Conservation (phyloP, 2,329 filamentous ascomycete genomes). For the Apiospora koreana region DNA sequence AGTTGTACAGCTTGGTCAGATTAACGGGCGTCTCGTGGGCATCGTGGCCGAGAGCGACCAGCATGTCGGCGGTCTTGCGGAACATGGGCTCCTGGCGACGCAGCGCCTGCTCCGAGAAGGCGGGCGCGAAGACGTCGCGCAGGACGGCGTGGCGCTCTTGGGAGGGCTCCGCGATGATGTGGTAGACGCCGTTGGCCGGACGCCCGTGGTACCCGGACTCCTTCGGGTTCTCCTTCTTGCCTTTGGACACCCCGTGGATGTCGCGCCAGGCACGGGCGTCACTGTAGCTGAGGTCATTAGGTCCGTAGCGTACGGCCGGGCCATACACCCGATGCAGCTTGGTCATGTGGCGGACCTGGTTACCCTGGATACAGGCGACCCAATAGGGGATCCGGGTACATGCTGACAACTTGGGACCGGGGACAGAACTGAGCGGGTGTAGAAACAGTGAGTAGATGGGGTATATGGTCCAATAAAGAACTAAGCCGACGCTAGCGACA, state of each 20-base stretch:
- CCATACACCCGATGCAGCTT: conserved; percentile 23
- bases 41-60: conserved; percentile 23
- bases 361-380: conserved; percentile 20
- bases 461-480: not conserved
- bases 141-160: conserved; percentile 17
- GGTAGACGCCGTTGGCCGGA: conserved; percentile 15
- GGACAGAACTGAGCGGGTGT: not conserved
- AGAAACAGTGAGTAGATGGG: not conserved
- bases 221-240: conserved; percentile 4
- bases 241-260: conserved; percentile 19
- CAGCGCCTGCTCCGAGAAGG: conserved; percentile 22
- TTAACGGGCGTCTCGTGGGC: conserved; percentile 19
- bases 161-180: conserved; percentile 20
- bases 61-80: conserved; percentile 26
- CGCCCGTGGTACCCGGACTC: not conserved
- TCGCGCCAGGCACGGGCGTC: conserved; percentile 24
- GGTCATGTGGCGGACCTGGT: conserved; percentile 24
- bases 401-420: not conserved
- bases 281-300: conserved; percentile 23
- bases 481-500: not conserved
- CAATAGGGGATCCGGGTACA: conserved; percentile 28
- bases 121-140: not conserved
- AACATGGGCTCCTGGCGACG: conserved; percentile 36
- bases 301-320: conserved; percentile 22
- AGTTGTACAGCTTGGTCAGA: conserved; percentile 22